A percentile compares a stretch with the other conserved stretches of the same genome.
Conservation (phyloP, 78 protist genomes). For the slime mould (Dictyostelium discoideum) region DNA sequence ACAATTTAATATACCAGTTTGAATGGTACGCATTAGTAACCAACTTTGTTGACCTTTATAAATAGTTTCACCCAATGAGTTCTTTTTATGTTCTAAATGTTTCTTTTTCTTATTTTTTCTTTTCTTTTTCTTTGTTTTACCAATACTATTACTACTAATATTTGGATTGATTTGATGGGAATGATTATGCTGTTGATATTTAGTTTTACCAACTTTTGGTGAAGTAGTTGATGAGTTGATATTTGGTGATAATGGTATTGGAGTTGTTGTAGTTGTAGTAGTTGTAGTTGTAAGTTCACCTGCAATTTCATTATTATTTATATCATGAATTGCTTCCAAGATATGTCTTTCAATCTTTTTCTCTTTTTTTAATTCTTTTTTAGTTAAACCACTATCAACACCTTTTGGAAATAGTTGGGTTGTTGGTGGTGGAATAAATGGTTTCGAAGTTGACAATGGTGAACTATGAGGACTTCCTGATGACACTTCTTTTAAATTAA, state of each 20-base stretch:
- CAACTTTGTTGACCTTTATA: constrained; percentile 79
- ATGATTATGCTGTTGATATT: not conserved
- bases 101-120: constrained; percentile 10
- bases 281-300: not conserved
- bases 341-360: constrained; percentile 54
- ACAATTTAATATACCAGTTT: constrained; percentile 74
- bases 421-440: constrained; percentile 42
- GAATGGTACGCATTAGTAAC: constrained; percentile 78
- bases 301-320: not conserved
- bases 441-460: not conserved
- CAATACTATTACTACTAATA: not conserved
- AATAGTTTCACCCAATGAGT: constrained; percentile 63
- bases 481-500: not conserved
- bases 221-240: not conserved
- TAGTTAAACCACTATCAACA: not conserved
- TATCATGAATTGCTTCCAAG: constrained; percentile 40
- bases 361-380: constrained; percentile 35
- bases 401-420: not conserved
- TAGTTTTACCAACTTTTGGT: not conserved
- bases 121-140: constrained; percentile 32
- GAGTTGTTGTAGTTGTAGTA: not conserved
- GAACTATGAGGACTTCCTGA: not conserved
- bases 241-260: not conserved
- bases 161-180: not conserved
- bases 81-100: constrained; percentile 71